phyloP scores from a whole-genome alignment of 192 early-diverging fungal genomes.

The Coemansia sp. region DNA sequence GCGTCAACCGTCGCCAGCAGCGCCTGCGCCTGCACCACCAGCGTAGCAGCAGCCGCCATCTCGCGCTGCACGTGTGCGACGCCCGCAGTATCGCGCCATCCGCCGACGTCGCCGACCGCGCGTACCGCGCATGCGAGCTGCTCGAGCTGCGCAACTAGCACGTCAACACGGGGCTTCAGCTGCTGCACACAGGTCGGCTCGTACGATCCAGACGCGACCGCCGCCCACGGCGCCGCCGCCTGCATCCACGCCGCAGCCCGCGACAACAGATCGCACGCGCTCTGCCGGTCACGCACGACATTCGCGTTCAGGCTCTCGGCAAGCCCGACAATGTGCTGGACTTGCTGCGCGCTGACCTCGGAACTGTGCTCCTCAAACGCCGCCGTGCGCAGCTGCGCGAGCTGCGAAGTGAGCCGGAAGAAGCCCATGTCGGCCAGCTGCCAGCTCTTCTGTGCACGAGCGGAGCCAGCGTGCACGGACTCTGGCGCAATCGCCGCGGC shows the following conservation, averaged over 20 bases:
- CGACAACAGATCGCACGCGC: slow-evolving; percentile 24
- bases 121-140: slow-evolving; percentile 22
- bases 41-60: slow-evolving; percentile 2
- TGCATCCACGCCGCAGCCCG: slow-evolving; percentile 32
- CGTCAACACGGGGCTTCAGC: slow-evolving; percentile 27
- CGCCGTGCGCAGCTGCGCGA: slow-evolving; percentile 35
- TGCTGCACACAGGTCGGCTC: neutral
- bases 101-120: slow-evolving; percentile 16
- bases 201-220: neutral
- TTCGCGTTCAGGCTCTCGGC: slow-evolving; percentile 25
- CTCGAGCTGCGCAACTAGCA: slow-evolving; percentile 7
- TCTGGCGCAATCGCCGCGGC: neutral
- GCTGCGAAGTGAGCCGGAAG: slow-evolving; percentile 30
- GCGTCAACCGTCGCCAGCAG: slow-evolving; percentile 4
- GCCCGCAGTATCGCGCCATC: slow-evolving; percentile 11
- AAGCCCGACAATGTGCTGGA: slow-evolving; percentile 23
- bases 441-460: slow-evolving; percentile 12
- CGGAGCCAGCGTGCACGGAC: slow-evolving; percentile 5
- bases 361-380: slow-evolving; percentile 31
- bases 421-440: slow-evolving; percentile 30
- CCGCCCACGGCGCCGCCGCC: slow-evolving; percentile 13
- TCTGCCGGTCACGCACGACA: slow-evolving; percentile 20
- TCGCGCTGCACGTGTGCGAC: slow-evolving; percentile 5
- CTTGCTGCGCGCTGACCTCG: slow-evolving; percentile 36
- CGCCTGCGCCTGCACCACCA: slow-evolving; percentile 5